phyloP scores from a whole-genome alignment of 768 basidiomycete species.

The Calocybe gangraenosa region DNA sequence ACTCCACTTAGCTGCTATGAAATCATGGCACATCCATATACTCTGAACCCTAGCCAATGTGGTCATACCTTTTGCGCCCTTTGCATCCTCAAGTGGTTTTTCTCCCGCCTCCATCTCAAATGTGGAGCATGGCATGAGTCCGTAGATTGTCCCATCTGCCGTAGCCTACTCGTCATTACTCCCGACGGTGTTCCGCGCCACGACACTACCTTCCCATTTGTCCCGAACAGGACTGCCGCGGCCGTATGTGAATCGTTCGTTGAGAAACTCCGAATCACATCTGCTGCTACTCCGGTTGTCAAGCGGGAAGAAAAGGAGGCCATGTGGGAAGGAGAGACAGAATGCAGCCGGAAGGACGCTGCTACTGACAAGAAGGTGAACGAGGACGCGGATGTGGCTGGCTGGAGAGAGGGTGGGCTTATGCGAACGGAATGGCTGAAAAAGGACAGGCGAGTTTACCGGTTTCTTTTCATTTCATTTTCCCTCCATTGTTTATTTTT shows the following conservation, averaged over 20 bases:
- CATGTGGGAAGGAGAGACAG: constrained; percentile 29
- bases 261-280: constrained; percentile 36
- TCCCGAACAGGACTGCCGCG: constrained; percentile 57
- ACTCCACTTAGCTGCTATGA: constrained; percentile 52
- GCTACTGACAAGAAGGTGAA: constrained; percentile 26
- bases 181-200: constrained; percentile 49
- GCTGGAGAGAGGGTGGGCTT: constrained; percentile 51
- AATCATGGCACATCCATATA: constrained; percentile 58
- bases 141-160: constrained; percentile 67
- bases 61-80: constrained; percentile 68
- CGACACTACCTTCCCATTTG: constrained; percentile 54
- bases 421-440: constrained; percentile 53
- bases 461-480: constrained; percentile 6
- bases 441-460: constrained; percentile 43
- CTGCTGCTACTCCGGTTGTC: constrained; percentile 31
- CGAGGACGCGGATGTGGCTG: constrained; percentile 31
- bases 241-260: constrained; percentile 49
- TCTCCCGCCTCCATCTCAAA: constrained; percentile 56
- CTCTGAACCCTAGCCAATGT: constrained; percentile 48
- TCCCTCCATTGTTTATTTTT: no score
- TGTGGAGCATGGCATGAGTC: constrained; percentile 68
- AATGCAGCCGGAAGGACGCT: constrained; percentile 27
- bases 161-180: constrained; percentile 46
- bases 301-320: constrained; percentile 40
- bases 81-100: constrained; percentile 67